phyloP scores from a whole-genome alignment of 2,329 filamentous ascomycete species.

The Colletotrichum tropicicola region DNA sequence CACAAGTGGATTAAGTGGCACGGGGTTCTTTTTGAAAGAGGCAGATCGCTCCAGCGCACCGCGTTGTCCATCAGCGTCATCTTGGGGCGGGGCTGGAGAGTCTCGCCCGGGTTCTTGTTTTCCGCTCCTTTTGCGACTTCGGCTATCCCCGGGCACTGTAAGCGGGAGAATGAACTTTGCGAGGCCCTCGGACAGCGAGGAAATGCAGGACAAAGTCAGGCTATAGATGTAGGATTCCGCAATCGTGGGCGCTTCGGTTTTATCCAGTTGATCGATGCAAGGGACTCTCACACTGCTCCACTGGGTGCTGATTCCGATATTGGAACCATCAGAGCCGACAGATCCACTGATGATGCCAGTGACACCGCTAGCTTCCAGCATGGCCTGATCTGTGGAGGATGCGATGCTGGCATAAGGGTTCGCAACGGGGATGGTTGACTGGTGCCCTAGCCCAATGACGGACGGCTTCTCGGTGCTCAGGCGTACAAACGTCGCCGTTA shows the following conservation, averaged over 20 bases:
- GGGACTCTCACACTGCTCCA: conserved; percentile 90
- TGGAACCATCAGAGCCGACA: conserved; percentile 71
- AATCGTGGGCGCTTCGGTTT: conserved; percentile 81
- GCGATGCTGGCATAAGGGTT: conserved; percentile 64
- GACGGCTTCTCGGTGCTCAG: conserved; percentile 90
- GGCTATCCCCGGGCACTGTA: conserved; percentile 79
- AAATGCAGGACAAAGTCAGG: conserved; percentile 87
- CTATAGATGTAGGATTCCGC: conserved; percentile 96
- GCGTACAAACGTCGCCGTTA: conserved; percentile 90
- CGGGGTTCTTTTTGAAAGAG: conserved; percentile 78
- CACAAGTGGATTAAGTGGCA: conserved; percentile 85
- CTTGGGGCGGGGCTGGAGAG: conserved; percentile 49
- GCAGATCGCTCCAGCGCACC: conserved; percentile 64
- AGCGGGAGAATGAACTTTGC: conserved; percentile 93
- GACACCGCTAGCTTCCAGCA: conserved; percentile 87
- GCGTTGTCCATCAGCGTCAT: conserved; percentile 44
- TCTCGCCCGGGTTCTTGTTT: conserved; percentile 54
- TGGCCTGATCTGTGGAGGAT: conserved; percentile 79
- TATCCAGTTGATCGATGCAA: conserved; percentile 95
- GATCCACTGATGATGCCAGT: conserved; percentile 85
- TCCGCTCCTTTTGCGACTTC: conserved; percentile 59
- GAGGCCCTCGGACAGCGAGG: conserved; percentile 87
- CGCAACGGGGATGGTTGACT: conserved; percentile 82
- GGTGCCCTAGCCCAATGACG: conserved; percentile 87
- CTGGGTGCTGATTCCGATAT: conserved; percentile 84